phyloP scores from a whole-genome alignment of 176 grass and related monocot species.

The Oryza longistaminata region DNA sequence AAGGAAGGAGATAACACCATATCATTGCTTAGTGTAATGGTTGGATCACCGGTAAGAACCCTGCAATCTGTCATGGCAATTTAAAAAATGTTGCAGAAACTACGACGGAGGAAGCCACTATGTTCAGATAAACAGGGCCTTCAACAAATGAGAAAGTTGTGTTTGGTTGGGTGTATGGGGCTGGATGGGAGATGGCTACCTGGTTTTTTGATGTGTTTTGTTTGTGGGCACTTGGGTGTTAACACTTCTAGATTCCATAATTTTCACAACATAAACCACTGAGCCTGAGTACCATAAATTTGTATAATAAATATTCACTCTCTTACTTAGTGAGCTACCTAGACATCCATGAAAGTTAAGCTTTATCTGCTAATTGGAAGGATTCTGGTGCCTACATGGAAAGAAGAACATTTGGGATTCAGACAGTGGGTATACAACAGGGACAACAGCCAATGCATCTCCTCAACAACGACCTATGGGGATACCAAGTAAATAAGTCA shows the following conservation, averaged over 20 bases:
- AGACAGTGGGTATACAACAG: conserved; percentile 51
- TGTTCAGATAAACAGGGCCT: background rate
- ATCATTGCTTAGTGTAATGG: conserved; percentile 87
- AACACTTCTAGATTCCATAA: background rate
- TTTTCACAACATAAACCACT: background rate
- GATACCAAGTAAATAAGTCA: conserved; percentile 67
- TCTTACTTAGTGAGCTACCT: background rate
- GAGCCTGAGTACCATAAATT: background rate
- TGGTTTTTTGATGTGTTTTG: too few relatives aligned
- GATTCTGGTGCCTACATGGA: conserved; percentile 71
- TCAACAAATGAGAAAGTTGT: background rate
- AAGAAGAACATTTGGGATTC: conserved; percentile 62
- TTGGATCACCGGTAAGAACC: conserved; percentile 85
- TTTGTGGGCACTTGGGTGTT: background rate
- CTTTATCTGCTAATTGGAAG: conserved; percentile 49
- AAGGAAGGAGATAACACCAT: conserved; percentile 68
- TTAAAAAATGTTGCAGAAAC: background rate
- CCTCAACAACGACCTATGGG: conserved; percentile 62
- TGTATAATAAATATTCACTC: background rate
- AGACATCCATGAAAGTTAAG: conserved; percentile 10
- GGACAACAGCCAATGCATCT: conserved; percentile 33
- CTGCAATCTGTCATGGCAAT: background rate
- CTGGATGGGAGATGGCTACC: too few relatives aligned
- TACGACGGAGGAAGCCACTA: background rate
- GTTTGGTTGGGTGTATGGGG: too few relatives aligned